Base-by-base conservation (phyloP, 2,329 filamentous ascomycete genomes). In the Neofusicoccum kwambonambiense region DNA sequence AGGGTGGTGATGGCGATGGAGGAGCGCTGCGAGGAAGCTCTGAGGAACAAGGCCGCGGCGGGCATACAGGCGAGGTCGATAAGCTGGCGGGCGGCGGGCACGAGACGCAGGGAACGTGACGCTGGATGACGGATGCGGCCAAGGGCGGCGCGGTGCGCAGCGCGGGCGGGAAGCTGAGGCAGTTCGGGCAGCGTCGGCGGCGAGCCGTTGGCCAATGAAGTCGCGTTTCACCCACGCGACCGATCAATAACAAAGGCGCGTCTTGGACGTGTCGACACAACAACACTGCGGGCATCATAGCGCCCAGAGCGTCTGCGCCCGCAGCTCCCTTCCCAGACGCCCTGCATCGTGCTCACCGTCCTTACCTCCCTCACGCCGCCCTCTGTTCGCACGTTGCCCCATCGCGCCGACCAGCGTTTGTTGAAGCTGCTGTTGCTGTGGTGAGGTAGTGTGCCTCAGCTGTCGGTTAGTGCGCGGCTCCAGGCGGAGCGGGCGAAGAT, bases 1-100 rank as follows among this genome's bases (percentile, higher is more conserved):
- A 54, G 19, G 51, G 22, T 57, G 27, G 41, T 12, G 39, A 64
- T 42, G n/a, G 42, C 34, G 27, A 35, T 35, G 41, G 61, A 15
- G 13, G 51, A 42, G 50, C 35, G 51, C 8, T 64, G 70, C 66
- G 57, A 70, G 65, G 63, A 69, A 70, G 27, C 68, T 69, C 66
- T 61, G 64, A 65, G 45, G 49, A 60, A 9, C 67, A 68, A 45
- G 66, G 68, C 63, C 34, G 50, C 58, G 61, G 52, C 51, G 17
- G 42, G 22, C 56, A 60, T 60, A 37, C 31, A 47, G 7, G 31
- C 31, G 39, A 62, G 35, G 58, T 62, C 17, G 58, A 51, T 50
- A 62, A 60, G 56, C 41, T 22, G 41, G n/a, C 13, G 39, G 27
- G 19, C 34, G 17, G 56, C 54, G 41, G 19, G 54, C 56, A 60